These are phyloP conservation scores for Maudiozyma turicensis DNA, from an alignment of 805 yeast species.

Conservation along the genomic window DNA sequence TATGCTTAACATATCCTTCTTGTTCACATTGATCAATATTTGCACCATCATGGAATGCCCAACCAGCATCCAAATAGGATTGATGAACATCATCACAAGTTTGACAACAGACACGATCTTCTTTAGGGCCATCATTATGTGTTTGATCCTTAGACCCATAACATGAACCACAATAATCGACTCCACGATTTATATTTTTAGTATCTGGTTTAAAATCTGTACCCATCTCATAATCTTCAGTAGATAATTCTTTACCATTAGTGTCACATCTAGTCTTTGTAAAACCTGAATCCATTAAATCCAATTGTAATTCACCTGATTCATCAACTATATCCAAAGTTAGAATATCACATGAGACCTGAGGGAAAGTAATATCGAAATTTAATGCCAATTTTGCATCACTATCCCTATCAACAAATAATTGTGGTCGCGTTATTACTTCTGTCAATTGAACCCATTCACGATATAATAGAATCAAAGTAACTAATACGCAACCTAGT, in stretches of 20 bases:
- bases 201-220: constrained; percentile 27
- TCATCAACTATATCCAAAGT: constrained; percentile 83
- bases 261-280: constrained; percentile 47
- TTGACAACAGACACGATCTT: constrained; percentile 63
- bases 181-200: constrained; percentile 1
- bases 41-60: constrained; percentile 89
- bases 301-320: constrained; percentile 74
- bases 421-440: constrained; percentile 65
- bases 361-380: constrained; percentile 74
- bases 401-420: constrained; percentile 80
- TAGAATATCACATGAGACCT: constrained; percentile 74
- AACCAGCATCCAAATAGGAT: constrained; percentile 67
- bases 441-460: constrained; percentile 71
- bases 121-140: constrained; percentile 32
- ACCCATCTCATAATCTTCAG: constrained; percentile 36
- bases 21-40: constrained; percentile 83
- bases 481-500: constrained; percentile 51
- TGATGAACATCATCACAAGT: constrained; percentile 70
- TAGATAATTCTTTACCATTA: constrained; percentile 39
- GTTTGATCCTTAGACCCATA: constrained; percentile 70
- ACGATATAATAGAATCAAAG: constrained; percentile 51
- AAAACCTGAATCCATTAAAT: constrained; percentile 62
- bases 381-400: constrained; percentile 67
- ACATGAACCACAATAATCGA: constrained; percentile 73
- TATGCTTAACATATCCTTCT: constrained; percentile 68